These are phyloP conservation scores for Sarocladium strictum DNA, from an alignment of 2,329 filamentous ascomycete genomes.

Conservation along the genomic window DNA sequence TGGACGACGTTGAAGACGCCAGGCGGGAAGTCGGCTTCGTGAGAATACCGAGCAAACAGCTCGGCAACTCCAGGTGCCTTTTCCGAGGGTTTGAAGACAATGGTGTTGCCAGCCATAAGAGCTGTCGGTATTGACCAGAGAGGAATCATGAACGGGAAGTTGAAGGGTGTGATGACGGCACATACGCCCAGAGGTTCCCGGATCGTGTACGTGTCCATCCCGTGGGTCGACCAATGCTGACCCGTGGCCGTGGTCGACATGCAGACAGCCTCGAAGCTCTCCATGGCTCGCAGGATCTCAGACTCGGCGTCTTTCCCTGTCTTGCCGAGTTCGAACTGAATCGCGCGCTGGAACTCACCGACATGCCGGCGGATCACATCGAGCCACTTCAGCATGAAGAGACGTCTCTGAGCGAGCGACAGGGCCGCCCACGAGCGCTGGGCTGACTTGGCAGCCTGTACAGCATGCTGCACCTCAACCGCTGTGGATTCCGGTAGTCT, in stretches of 20 bases:
- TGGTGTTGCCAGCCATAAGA: conserved; percentile 14
- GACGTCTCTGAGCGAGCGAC: neutral
- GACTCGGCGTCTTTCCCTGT: neutral
- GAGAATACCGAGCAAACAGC: conserved; percentile 55
- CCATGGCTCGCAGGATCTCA: neutral
- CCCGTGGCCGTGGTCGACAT: neutral
- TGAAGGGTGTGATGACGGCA: conserved; percentile 12
- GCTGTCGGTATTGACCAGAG: conserved; percentile 16
- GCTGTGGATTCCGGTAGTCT: neutral
- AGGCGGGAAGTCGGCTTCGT: conserved; percentile 20
- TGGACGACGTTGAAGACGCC: conserved; percentile 55
- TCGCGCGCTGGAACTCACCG: neutral
- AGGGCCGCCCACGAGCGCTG: neutral
- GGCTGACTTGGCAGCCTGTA: neutral
- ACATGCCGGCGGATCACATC: neutral
- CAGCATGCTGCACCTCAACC: neutral
- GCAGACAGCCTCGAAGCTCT: neutral
- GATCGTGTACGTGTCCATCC: neutral
- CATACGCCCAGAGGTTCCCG: conserved; percentile 10
- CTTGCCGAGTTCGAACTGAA: neutral
- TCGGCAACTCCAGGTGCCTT: conserved; percentile 54
- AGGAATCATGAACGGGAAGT: conserved; percentile 17
- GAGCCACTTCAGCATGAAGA: neutral
- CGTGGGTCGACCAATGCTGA: neutral
- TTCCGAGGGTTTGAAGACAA: conserved; percentile 36